Percentiles rank a stretch among this genome's conserved stretches.
These are phyloP conservation scores for Discostella stelligeroides DNA, from an alignment of 108 stramenopile species.

Conservation along the genomic window DNA sequence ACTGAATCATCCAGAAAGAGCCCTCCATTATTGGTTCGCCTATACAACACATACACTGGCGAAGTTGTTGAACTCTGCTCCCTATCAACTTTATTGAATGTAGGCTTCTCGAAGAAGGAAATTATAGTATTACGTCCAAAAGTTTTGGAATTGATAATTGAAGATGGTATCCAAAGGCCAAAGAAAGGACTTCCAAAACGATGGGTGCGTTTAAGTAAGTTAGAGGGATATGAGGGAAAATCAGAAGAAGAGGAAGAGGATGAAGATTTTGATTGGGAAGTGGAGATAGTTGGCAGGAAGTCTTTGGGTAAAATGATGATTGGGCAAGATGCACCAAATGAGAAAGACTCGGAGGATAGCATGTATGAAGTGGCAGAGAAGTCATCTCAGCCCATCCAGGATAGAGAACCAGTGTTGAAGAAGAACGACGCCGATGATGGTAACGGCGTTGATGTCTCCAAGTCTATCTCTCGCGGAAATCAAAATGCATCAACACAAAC, in stretches of 20 bases:
- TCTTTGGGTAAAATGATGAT: not conserved
- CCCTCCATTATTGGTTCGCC: slow-evolving; percentile 27
- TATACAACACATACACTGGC: slow-evolving; percentile 36
- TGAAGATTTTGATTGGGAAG: slow-evolving; percentile 45
- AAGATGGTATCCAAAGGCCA: slow-evolving; percentile 58
- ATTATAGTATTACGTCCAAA: slow-evolving; percentile 51
- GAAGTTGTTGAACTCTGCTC: slow-evolving; percentile 32
- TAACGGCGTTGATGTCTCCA: not conserved
- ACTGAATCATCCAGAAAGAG: not conserved
- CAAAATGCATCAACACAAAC: not conserved
- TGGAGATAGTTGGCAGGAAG: slow-evolving; percentile 24
- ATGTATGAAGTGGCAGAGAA: slow-evolving; percentile 5
- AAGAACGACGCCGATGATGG: not conserved
- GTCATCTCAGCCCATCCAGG: not conserved
- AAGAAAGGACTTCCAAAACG: slow-evolving; percentile 61
- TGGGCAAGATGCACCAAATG: not conserved
- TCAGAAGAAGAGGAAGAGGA: slow-evolving; percentile 40
- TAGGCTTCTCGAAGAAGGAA: slow-evolving; percentile 63
- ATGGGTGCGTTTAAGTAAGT: slow-evolving; percentile 52
- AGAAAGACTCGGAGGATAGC: slow-evolving; percentile 7
- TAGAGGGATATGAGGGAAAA: slow-evolving; percentile 15
- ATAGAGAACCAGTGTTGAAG: not conserved
- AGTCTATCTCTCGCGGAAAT: slow-evolving; percentile 8
- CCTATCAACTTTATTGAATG: slow-evolving; percentile 34
- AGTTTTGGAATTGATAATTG: slow-evolving; percentile 61